Percentiles rank a stretch among this genome's conserved stretches.
Conservation (phyloP, 2,329 filamentous ascomycete species). For the Colletotrichum chlorophyti region DNA sequence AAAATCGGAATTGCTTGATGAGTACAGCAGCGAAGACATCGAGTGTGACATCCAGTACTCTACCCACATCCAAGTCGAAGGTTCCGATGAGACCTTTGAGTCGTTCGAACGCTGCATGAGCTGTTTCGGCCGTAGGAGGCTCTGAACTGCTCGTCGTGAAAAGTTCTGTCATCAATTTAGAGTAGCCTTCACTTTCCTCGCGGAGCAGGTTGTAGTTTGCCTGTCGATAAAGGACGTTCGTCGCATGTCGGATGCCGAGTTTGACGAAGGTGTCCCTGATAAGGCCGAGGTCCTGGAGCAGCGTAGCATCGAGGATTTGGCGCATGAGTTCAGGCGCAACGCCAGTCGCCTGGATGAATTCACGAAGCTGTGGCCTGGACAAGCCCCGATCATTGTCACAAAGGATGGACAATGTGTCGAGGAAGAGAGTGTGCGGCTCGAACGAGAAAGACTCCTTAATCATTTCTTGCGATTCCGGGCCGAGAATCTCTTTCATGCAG, state of each 20-base stretch:
- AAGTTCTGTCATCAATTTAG: conserved; percentile 93
- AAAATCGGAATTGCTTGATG: conserved; percentile 92
- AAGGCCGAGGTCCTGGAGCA: conserved; percentile 78
- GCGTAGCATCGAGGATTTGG: conserved; percentile 78
- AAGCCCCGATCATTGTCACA: conserved; percentile 70
- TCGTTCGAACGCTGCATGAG: conserved; percentile 86
- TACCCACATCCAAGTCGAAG: conserved; percentile 94
- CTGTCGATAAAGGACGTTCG: conserved; percentile 91
- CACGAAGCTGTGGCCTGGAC: conserved; percentile 60
- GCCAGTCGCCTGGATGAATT: conserved; percentile 74
- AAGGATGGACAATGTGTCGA: conserved; percentile 83
- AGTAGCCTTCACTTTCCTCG: conserved; percentile 96
- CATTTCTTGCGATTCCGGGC: conserved; percentile 57
- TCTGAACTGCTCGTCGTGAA: conserved; percentile 85
- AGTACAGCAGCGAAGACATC: conserved; percentile 95
- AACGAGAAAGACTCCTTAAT: conserved; percentile 59
- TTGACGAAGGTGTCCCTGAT: conserved; percentile 85
- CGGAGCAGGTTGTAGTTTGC: conserved; percentile 95
- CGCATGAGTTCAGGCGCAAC: conserved; percentile 79
- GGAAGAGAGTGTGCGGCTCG: conserved; percentile 74
- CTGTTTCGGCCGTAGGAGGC: conserved; percentile 75
- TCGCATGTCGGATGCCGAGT: conserved; percentile 87
- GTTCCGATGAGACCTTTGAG: conserved; percentile 96
- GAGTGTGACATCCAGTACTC: conserved; percentile 91
- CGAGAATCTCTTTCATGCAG: conserved; percentile 77